Evolutionary conservation across 129 eudicot species (phyloP), one percentile per base, ranked within the genome.

Genomic region (Artemisia annua): DNA sequence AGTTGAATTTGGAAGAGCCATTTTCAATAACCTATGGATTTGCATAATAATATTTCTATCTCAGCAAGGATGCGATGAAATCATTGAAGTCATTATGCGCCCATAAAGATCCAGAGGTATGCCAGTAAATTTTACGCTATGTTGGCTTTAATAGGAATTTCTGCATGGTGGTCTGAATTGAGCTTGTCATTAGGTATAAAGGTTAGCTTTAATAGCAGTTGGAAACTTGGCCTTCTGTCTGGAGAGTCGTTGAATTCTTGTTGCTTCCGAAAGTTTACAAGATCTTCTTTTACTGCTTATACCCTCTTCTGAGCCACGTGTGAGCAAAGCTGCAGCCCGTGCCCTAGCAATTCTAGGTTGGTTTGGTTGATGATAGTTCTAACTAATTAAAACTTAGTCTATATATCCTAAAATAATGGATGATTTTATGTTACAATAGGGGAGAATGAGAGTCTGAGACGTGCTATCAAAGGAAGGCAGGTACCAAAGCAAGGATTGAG

Each of bases 401-500:
- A 61, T 11, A 70, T n/a, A 48, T 28, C 57, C 32, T 65, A 63
- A 22, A 80, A 26, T 49, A 55, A n/a, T 15, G 67, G 74, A 49
- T n/a, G 13, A 1, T 62, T 72, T 15, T 66, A 7, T 80, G 78
- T 69, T 71, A 28, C 59, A 54, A 13, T 69, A 95, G 99, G 99
- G 77, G 99, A 95, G 78, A 95, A 95, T 83, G 99, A 95, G 83
- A 83, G 79, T 68, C 87, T 95, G 13, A 87, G 99, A 67, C 97
- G 96, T 57, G 91, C 99, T 60, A 85, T 91, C 22, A 85, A 80
- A 87, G 99, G 91, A 66, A 90, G 88, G 79, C 97, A 82, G 78
- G 88, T 95, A n/a, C 87, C 97, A 30, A 95, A 89, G 81, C 91
- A 87, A 85, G 99, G 99, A 59, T 78, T 95, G 58, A 90, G 99